phyloP scores from a whole-genome alignment of 1,284 basidiomycete species.

The Puccinia sorghi region DNA sequence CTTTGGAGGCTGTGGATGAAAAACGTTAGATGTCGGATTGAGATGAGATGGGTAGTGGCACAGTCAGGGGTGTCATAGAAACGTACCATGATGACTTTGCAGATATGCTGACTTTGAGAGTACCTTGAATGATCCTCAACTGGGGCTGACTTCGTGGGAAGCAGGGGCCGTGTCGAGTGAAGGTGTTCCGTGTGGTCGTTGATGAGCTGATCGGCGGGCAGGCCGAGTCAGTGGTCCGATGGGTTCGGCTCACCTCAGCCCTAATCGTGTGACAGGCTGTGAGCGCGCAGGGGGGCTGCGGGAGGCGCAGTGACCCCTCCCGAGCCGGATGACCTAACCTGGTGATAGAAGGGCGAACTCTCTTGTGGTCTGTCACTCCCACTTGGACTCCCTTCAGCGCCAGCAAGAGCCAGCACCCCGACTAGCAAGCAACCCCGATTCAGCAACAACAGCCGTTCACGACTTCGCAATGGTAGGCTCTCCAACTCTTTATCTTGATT shows the following conservation, averaged over 20 bases:
- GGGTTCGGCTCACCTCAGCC: not conserved
- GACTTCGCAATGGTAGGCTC: conserved; percentile 31
- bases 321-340: not conserved
- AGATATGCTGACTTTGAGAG: not conserved
- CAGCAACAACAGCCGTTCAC: not conserved
- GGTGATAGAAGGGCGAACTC: not conserved
- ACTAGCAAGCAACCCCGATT: not conserved
- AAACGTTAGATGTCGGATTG: not conserved
- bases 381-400: not conserved
- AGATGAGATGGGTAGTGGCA: not conserved
- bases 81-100: not conserved
- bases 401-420: not conserved
- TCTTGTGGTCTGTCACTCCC: not conserved
- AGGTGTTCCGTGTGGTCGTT: not conserved
- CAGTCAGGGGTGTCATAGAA: not conserved
- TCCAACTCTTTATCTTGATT: conserved; percentile 1
- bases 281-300: not conserved
- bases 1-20: conserved; percentile 34
- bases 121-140: conserved; percentile 27
- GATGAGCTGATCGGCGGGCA: not conserved
- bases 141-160: conserved; percentile 50
- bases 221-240: not conserved
- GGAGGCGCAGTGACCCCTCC: not conserved
- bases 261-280: conserved; percentile 1
- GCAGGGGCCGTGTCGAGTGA: conserved; percentile 49